Base-by-base conservation (phyloP, 371 early-diverging fungal genomes). In the Circinella minor region DNA sequence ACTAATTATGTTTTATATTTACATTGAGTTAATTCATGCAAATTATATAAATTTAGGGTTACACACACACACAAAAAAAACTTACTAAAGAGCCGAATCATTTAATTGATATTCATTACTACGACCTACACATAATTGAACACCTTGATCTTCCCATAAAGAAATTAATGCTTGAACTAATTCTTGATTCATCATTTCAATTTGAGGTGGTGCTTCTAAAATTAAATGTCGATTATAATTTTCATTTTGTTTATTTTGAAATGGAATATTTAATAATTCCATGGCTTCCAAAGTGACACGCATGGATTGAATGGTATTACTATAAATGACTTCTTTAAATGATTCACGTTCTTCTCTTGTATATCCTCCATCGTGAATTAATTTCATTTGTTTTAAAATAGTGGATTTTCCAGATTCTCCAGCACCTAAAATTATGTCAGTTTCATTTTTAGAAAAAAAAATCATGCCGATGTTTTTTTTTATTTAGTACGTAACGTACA, bases 341-440 rank as follows among this genome's bases (percentile, higher is more conserved):
- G 92, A 89, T 68, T 92, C 91, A 54, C 93, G 88, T 79, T 98
- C 98, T 49, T 93, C 91, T 14, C 79, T 72, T 60, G 91, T 89
- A 81, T 94, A 98, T 5, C 98, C 98, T 63, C 89, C 90, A 68
- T 92, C 95, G 78, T 98, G 98, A 71, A 98, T 96, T 46, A 97
- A 86, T 76, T 94, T 93, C 96, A 98, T 97, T 75, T 98, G 98
- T 78, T 98, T 98, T 54, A 98, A 80, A 69, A 98, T 94, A 27
- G 98, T 98, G 49, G 94, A 93, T 81, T 98, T 98, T 34, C 98
- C 98, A 3, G 97, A 96, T 83, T 98, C 98, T 59, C 98, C 98
- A 36, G 97, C 95, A 51, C 98, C 97, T 95, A n/a, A n/a, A n/a
- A n/a, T n/a, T n/a, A n/a, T n/a, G n/a, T n/a, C n/a, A n/a, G n/a